Conservation (phyloP, 2,329 filamentous ascomycete genomes). For the Hypoxylon sp. region DNA sequence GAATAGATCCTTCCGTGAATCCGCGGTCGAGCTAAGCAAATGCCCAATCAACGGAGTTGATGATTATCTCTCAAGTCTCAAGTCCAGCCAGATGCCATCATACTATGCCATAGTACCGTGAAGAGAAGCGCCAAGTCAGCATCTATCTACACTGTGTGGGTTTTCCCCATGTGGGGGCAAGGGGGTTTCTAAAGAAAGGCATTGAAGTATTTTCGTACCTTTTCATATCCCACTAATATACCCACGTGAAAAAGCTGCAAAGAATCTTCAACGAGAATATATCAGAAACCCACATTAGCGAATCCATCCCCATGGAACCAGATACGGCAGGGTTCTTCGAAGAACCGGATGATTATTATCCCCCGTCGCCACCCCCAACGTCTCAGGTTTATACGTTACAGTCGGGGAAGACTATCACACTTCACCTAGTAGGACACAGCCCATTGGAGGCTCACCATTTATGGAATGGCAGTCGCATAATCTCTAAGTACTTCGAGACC, state of each 20-base stretch:
- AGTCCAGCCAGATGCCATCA: not conserved
- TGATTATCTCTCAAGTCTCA: slow-evolving; percentile 1
- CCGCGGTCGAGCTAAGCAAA: not conserved
- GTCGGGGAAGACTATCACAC: slow-evolving; percentile 74
- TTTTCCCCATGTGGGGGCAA: not conserved
- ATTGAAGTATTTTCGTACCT: slow-evolving; percentile 3
- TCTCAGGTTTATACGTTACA: slow-evolving; percentile 79
- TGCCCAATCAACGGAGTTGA: not conserved
- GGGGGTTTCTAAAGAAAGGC: not conserved
- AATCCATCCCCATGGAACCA: slow-evolving; percentile 38
- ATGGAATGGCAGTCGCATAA: slow-evolving; percentile 89
- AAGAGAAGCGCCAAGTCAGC: not conserved
- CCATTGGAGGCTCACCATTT: slow-evolving; percentile 91
- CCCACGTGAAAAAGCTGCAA: slow-evolving; percentile 3
- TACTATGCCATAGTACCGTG: not conserved
- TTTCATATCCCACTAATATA: not conserved
- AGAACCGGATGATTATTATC: slow-evolving; percentile 85
- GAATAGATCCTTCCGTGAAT: not conserved
- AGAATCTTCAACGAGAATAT: slow-evolving; percentile 20
- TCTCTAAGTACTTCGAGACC: slow-evolving; percentile 83
- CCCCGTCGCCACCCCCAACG: slow-evolving; percentile 82
- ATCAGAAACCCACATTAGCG: slow-evolving; percentile 5
- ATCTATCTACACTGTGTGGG: not conserved
- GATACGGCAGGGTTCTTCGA: slow-evolving; percentile 72
- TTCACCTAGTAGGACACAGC: slow-evolving; percentile 88